These are phyloP conservation scores for Alectoria sarmentosa DNA, from an alignment of 495 filamentous ascomycete genomes.

Conservation along the genomic window DNA sequence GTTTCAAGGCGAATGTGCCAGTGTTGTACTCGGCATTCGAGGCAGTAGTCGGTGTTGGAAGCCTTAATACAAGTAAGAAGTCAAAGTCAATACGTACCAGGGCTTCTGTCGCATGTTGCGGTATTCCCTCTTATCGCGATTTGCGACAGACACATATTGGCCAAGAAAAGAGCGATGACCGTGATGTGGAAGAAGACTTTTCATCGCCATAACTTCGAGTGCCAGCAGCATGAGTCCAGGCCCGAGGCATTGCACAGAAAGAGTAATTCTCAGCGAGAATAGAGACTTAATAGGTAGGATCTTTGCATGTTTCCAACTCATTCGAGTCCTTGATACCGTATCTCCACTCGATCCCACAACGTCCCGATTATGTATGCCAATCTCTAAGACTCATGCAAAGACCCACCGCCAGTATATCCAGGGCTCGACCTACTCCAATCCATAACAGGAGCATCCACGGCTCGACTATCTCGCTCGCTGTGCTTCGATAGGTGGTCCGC, in stretches of 20 bases:
- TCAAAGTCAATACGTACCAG: not conserved
- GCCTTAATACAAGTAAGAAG: not conserved
- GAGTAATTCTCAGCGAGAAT: not conserved
- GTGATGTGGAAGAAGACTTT: not conserved
- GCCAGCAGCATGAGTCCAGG: not conserved
- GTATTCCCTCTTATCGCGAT: constrained; percentile 7
- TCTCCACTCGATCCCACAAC: not conserved
- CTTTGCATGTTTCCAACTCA: not conserved
- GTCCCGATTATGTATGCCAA: not conserved
- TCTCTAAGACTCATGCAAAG: not conserved
- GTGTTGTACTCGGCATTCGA: not conserved
- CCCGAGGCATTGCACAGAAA: not conserved
- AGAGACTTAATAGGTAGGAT: not conserved
- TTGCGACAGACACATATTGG: constrained; percentile 6
- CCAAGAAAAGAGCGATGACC: not conserved
- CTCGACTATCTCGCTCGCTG: not conserved
- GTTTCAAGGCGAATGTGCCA: not conserved
- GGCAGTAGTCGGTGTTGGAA: not conserved
- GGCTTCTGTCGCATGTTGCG: constrained; percentile 9
- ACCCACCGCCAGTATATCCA: not conserved
- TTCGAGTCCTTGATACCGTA: not conserved
- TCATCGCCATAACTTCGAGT: not conserved
- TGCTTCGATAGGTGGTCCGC: not conserved
- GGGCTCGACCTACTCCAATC: not conserved
- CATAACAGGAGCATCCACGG: not conserved